Evolutionary conservation across 1,139 yeast genomes (phyloP).

Genomic region (Kazachstania sp.): DNA sequence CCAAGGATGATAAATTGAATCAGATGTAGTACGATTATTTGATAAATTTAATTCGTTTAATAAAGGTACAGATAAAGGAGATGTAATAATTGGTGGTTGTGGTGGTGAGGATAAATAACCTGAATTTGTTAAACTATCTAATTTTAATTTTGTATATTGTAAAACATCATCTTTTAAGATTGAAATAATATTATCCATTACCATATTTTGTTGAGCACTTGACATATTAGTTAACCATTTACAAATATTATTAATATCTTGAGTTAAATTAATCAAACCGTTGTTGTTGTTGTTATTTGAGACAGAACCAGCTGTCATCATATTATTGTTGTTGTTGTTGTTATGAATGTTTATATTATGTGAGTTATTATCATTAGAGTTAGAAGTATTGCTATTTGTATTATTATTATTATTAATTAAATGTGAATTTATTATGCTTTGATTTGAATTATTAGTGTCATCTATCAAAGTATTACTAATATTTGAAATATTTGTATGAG

Average conservation of each 20-base stretch:
- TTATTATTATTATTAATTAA: no score
- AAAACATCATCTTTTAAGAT: constrained; percentile 42
- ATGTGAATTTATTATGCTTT: no score
- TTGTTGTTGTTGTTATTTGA: neutral
- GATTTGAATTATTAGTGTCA: no score
- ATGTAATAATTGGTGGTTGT: constrained; percentile 16
- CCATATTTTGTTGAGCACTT: constrained; percentile 48
- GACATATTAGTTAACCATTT: constrained; percentile 53
- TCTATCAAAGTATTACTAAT: neutral
- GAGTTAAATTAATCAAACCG: constrained; percentile 29
- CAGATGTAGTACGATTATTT: no score
- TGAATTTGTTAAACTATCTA: constrained; percentile 28
- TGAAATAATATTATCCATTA: constrained; percentile 50
- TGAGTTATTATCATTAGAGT: no score
- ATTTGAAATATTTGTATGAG: neutral
- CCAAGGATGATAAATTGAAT: constrained; percentile 20
- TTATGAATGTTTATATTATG: no score
- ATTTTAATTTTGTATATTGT: constrained; percentile 38
- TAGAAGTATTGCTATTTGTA: no score
- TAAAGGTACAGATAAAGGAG: constrained; percentile 16
- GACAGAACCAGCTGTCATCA: constrained; percentile 1
- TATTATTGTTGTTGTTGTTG: neutral
- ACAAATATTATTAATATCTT: constrained; percentile 44
- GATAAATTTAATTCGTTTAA: neutral
- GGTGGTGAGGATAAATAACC: constrained; percentile 11